A percentile compares a stretch with the other conserved stretches of the same genome.
Conservation (phyloP, 345 rosid genomes). For the Clausena lansium region DNA sequence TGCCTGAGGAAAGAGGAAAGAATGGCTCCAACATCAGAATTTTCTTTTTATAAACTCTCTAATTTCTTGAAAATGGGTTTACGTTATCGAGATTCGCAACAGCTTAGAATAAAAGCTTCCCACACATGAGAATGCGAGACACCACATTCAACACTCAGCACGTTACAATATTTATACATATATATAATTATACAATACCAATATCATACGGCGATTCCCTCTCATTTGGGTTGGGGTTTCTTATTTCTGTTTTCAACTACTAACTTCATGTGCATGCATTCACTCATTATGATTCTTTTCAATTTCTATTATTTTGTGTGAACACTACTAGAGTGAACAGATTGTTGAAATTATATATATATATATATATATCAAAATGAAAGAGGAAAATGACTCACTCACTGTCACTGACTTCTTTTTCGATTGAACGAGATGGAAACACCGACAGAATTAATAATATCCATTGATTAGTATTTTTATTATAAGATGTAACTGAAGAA, state of each 20-base stretch:
- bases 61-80: constrained; percentile 17
- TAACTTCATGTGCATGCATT: constrained; percentile 14
- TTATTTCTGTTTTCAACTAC: constrained; percentile 10
- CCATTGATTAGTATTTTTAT: neutral
- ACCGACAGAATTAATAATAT: neutral
- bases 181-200: neutral
- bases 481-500: too few species aligned
- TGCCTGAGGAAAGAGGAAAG: constrained; percentile 55
- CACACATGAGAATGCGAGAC: neutral
- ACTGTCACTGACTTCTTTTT: neutral
- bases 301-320: neutral
- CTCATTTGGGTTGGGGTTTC: constrained; percentile 17
- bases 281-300: neutral
- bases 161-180: neutral
- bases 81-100: constrained; percentile 54
- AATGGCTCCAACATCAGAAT: constrained; percentile 37
- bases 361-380: neutral
- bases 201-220: constrained; percentile 30
- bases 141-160: neutral
- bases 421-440: neutral
- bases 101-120: constrained; percentile 34
- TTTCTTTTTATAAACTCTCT: neutral
- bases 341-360: neutral
- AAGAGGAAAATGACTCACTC: neutral
- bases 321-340: neutral